Evolutionary conservation across 225 moss, liverwort and hornwort species (phyloP).

Genomic region (Polytrichum formosum): DNA sequence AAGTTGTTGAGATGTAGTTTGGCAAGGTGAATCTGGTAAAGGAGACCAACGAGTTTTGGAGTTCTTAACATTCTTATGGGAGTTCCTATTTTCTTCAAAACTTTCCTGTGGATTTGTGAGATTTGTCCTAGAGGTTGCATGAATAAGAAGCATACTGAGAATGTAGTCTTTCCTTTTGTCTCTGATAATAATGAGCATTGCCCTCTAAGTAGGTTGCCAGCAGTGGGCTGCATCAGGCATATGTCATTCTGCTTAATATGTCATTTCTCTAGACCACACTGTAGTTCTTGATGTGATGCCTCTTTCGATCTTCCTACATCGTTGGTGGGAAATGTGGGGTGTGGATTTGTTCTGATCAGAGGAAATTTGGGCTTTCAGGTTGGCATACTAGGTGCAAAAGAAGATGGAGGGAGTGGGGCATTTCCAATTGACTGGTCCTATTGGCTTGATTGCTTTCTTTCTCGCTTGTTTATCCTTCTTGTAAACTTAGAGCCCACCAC

Average conservation of each 20-base stretch:
- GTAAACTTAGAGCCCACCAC: conserved; percentile 77
- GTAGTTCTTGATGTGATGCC: too few relatives aligned
- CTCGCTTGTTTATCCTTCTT: conserved; percentile 72
- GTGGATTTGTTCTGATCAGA: conserved; percentile 7
- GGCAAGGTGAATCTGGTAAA: conserved; percentile 4
- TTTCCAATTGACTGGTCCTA: conserved; percentile 71
- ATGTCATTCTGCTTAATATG: too few relatives aligned
- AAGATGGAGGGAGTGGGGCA: conserved; percentile 56
- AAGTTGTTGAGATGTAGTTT: conserved; percentile 37
- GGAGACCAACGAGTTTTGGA: conserved; percentile 3
- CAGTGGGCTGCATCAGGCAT: too few relatives aligned
- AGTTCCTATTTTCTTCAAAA: too few relatives aligned
- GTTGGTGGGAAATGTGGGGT: not conserved
- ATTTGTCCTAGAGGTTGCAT: too few relatives aligned
- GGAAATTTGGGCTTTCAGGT: conserved; percentile 39
- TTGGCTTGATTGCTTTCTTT: conserved; percentile 73
- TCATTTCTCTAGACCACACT: too few relatives aligned
- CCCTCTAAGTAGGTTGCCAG: too few relatives aligned
- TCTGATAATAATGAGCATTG: too few relatives aligned
- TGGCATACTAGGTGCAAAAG: conserved; percentile 49
- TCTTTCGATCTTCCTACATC: too few relatives aligned
- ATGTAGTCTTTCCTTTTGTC: too few relatives aligned
- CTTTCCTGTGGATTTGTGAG: too few relatives aligned
- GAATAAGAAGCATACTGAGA: too few relatives aligned
- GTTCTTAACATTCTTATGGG: not conserved